Conservation (phyloP, 2,329 filamentous ascomycete genomes). For the Gliomastix tumulicola region DNA sequence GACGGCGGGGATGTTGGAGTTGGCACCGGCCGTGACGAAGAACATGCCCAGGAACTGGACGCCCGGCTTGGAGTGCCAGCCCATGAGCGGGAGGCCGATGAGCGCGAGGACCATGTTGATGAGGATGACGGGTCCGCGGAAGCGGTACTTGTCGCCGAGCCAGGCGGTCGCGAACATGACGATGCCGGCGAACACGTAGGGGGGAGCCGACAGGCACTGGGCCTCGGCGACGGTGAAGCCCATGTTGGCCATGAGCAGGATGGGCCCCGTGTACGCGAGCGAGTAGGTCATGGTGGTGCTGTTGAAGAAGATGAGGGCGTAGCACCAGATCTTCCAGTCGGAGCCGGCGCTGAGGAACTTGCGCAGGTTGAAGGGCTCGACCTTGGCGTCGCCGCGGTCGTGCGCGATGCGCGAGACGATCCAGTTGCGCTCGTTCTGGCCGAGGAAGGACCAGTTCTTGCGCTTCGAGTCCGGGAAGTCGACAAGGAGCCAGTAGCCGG, state of each 20-base stretch:
- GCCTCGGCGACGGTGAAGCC: slow-evolving; percentile 56
- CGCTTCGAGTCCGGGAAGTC: slow-evolving; percentile 56
- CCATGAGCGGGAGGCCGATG: slow-evolving; percentile 66
- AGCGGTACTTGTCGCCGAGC: slow-evolving; percentile 58
- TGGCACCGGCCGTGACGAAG: slow-evolving; percentile 67
- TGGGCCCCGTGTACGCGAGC: slow-evolving; percentile 71
- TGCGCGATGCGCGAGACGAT: slow-evolving; percentile 45
- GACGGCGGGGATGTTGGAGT: slow-evolving; percentile 67
- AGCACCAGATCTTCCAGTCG: slow-evolving; percentile 56
- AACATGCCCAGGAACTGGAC: slow-evolving; percentile 71
- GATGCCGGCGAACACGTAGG: slow-evolving; percentile 58
- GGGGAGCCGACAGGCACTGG: slow-evolving; percentile 67
- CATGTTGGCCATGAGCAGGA: slow-evolving; percentile 60
- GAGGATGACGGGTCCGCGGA: slow-evolving; percentile 60
- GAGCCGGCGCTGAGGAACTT: slow-evolving; percentile 37
- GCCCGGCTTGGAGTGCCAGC: slow-evolving; percentile 48
- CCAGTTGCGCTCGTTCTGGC: slow-evolving; percentile 41
- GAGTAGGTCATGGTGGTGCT: slow-evolving; percentile 69
- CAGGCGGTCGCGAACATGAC: slow-evolving; percentile 54
- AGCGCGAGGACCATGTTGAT: slow-evolving; percentile 60
- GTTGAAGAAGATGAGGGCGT: slow-evolving; percentile 54
- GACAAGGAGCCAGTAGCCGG: slow-evolving; percentile 51
- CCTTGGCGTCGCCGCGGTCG: slow-evolving; percentile 50
- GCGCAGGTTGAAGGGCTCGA: slow-evolving; percentile 42
- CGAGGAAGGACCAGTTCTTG: slow-evolving; percentile 45